Evolutionary conservation across 2,329 filamentous ascomycete species (phyloP), one percentile per base, ranked within the genome.

Genomic region (Bipolaris victoriae): DNA sequence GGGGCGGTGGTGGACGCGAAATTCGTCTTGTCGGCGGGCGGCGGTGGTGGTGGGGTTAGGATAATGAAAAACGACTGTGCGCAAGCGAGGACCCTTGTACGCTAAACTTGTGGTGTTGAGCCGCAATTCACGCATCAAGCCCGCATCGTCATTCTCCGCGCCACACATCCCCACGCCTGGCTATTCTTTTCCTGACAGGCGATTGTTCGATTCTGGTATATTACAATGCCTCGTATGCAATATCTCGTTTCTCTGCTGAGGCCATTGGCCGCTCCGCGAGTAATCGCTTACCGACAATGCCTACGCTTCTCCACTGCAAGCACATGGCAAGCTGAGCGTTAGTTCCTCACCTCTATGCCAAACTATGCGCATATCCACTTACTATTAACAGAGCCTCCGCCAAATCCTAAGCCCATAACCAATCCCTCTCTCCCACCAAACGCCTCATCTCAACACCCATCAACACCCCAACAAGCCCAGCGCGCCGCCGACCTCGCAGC

Each of bases 251-350:
- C 78, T 6, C 75, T 81, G 44, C 67, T 81, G 24, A 68, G 78
- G 56, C 78, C 79, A 50, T 58, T 79, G 57, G 72, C 66, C 3
- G 69, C 74, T 5, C 76, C 79, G 18, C 67, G 74, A 54, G 66
- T 72, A 16, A 61, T 74, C 37, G 70, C 76, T 29, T 66, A 77
- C 49, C 69, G 69, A 36, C 76, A 73, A 45, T 75, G 78, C 70
- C 66, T 78, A 54, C 75, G 74, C 67, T 78, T 80, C 72, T 80
- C 78, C 5, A 72, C 68, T 29, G 70, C 72, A 47, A 43, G 67
- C 33, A 61, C 58, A 55, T 59, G 67, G 57, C 61, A 66, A 60
- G 60, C 66, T 55, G 70, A 73, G 48, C 65, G 70, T 74, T 65
- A 52, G 65, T 52, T 50, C 26, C 29, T 18, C 20, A 44, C 26